Percentiles rank a stretch among this genome's conserved stretches.
phyloP scores from a whole-genome alignment of 1,284 basidiomycete genomes.

The Cryptococcus deneoformans region DNA sequence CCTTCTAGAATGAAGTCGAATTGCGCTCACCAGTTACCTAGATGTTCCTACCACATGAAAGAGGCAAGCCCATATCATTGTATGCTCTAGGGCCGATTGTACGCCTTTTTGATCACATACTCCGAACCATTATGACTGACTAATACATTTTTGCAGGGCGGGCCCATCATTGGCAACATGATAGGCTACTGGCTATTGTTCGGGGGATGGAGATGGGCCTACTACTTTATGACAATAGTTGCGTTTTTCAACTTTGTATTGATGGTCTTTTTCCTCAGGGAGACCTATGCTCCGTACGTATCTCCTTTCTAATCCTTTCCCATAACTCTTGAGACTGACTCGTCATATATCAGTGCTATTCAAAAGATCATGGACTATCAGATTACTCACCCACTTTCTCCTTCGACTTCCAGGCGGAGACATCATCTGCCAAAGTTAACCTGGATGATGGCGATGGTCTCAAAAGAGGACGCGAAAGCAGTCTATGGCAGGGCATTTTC shows the following conservation, averaged over 20 bases:
- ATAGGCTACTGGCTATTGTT: constrained; percentile 46
- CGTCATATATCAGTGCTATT: constrained; percentile 24
- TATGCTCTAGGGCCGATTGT: constrained; percentile 48
- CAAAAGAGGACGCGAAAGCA: constrained; percentile 21
- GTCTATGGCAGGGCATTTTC: constrained; percentile 40
- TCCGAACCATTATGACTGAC: neutral
- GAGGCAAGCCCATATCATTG: constrained; percentile 42
- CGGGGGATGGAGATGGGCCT: constrained; percentile 46
- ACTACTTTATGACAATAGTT: constrained; percentile 43
- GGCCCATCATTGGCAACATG: constrained; percentile 44
- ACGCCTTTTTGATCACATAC: neutral
- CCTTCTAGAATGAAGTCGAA: neutral
- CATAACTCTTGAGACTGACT: neutral
- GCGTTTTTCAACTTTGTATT: constrained; percentile 34
- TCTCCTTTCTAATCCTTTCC: constrained; percentile 7
- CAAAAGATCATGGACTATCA: constrained; percentile 26
- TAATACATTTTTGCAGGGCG: constrained; percentile 15
- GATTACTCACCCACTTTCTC: constrained; percentile 16
- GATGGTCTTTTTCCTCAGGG: constrained; percentile 34
- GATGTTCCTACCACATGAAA: constrained; percentile 39
- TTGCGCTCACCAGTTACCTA: constrained; percentile 1
- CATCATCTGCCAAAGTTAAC: constrained; percentile 24
- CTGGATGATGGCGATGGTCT: constrained; percentile 43
- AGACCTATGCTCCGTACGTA: constrained; percentile 46
- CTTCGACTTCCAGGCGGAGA: constrained; percentile 11